Base-by-base conservation (phyloP, 441 rosid species). In the Pelargonium cotyledonis region DNA sequence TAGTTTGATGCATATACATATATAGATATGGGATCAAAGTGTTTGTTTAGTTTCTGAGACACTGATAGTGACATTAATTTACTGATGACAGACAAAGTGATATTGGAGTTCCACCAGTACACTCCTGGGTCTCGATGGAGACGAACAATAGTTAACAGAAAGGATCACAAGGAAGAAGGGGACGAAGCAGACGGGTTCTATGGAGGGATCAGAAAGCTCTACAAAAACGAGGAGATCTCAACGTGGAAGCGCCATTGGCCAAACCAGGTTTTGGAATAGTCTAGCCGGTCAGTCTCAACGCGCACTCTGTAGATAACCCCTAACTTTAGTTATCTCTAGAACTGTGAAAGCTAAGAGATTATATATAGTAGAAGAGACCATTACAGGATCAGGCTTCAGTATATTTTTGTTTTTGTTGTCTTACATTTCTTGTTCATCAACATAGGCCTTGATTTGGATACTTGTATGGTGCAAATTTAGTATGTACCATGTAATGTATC, bases 151-250 rank as follows among this genome's bases (percentile, higher is more conserved):
- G 62, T 57, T 21, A 57, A 18, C 9, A 57, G 62, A 23, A 57
- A 57, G 62, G 62, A 57, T 57, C 62, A 57, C 21, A 57, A 23
- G 62, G 62, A 57, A 57, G 62, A 57, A 57, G 62, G 62, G 6
- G 62, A 57, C 11, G 62, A 57, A 23, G 62, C 62, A 6, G 62
- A 18, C 62, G 62, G 62, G 62, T 57, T 57, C 62, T 57, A 73
- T 1, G 71, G 76, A n/a, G 71, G 76, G 49, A 63, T 73, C 43
- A 73, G 76, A 41, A 73, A 73, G 76, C 71, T 73, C 35, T 40
- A 57, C 64, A 63, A 38, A 5, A 26, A 68, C 10, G 68, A 55
- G 1, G 72, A 73, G 72, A 73, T 73, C 53, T 67, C 71, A 16
- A 57, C 44, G 1, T 73, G 76, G 76, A 68, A 51, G 67, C 68